A percentile compares a stretch with the other conserved stretches of the same genome.
Conservation (phyloP, 306 rosid genomes). For the Elaeagnus macrophylla region DNA sequence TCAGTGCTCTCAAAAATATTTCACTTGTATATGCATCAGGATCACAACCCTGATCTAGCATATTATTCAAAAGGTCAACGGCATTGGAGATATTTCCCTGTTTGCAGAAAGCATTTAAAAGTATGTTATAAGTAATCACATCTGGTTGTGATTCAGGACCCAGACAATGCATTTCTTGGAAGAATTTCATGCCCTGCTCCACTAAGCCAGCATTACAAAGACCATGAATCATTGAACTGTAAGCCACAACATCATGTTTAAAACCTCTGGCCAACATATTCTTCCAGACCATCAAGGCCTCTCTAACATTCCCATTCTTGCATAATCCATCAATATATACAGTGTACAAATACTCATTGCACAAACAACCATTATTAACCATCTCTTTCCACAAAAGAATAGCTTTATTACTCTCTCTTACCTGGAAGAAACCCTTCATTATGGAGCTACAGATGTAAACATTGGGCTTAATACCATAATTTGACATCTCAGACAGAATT, state of each 20-base stretch:
- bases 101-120: slow-evolving; percentile 58
- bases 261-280: slow-evolving; percentile 69
- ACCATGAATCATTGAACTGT: slow-evolving; percentile 89
- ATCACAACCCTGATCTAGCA: slow-evolving; percentile 74
- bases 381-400: slow-evolving; percentile 77
- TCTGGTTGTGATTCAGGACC: slow-evolving; percentile 58
- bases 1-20: slow-evolving; percentile 59
- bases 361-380: slow-evolving; percentile 26
- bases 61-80: slow-evolving; percentile 55
- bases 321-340: slow-evolving; percentile 71
- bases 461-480: slow-evolving; percentile 53
- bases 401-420: slow-evolving; percentile 54
- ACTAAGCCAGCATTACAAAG: slow-evolving; percentile 60
- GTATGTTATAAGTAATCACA: slow-evolving; percentile 72
- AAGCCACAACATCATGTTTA: slow-evolving; percentile 82
- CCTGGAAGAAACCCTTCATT: slow-evolving; percentile 65
- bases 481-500: slow-evolving; percentile 55
- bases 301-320: slow-evolving; percentile 57
- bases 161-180: slow-evolving; percentile 72
- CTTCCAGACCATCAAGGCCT: slow-evolving; percentile 82
- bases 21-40: slow-evolving; percentile 70
- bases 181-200: slow-evolving; percentile 76
- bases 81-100: slow-evolving; percentile 53
- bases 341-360: slow-evolving; percentile 60
- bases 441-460: slow-evolving; percentile 66